Conservation (phyloP, 805 yeast genomes). For the Candida sithepensis region DNA sequence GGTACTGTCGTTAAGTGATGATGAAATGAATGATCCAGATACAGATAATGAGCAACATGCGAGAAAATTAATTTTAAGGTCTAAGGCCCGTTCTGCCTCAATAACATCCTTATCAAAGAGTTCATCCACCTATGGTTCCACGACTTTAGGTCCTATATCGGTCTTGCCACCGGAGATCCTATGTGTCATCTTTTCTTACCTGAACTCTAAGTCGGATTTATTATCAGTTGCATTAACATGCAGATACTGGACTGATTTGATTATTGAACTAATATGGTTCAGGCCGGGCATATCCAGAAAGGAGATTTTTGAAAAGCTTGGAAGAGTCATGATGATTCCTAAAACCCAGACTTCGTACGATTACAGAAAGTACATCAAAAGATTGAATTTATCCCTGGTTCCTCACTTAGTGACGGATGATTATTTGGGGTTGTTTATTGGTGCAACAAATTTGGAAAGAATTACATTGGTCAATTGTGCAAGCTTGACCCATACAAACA, state of each 20-base stretch:
- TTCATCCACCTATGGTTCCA: constrained; percentile 7
- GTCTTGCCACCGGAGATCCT: constrained; percentile 59
- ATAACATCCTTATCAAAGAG: constrained; percentile 11
- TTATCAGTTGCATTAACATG: constrained; percentile 68
- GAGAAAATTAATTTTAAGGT: constrained; percentile 24
- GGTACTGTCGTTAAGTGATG: constrained; percentile 12
- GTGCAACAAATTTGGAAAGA: constrained; percentile 77
- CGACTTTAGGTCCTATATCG: constrained; percentile 32
- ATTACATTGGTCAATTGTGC: constrained; percentile 81
- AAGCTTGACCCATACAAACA: constrained; percentile 55
- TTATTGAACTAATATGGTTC: constrained; percentile 81
- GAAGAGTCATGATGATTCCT: constrained; percentile 51
- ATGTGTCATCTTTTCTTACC: constrained; percentile 60
- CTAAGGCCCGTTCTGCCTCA: constrained; percentile 23
- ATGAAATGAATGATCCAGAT: constrained; percentile 29
- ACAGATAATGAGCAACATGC: constrained; percentile 33
- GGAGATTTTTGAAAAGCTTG: constrained; percentile 47
- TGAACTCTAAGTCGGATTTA: constrained; percentile 57
- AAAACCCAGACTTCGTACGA: constrained; percentile 54
- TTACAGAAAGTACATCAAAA: constrained; percentile 64
- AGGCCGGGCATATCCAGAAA: constrained; percentile 68
- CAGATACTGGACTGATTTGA: constrained; percentile 72
- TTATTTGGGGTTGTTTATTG: constrained; percentile 54
- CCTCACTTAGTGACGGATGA: constrained; percentile 65
- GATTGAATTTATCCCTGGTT: constrained; percentile 76